These are phyloP conservation scores for Vaccinium myrtillus DNA, from an alignment of 148 eudicot species.

Conservation along the genomic window DNA sequence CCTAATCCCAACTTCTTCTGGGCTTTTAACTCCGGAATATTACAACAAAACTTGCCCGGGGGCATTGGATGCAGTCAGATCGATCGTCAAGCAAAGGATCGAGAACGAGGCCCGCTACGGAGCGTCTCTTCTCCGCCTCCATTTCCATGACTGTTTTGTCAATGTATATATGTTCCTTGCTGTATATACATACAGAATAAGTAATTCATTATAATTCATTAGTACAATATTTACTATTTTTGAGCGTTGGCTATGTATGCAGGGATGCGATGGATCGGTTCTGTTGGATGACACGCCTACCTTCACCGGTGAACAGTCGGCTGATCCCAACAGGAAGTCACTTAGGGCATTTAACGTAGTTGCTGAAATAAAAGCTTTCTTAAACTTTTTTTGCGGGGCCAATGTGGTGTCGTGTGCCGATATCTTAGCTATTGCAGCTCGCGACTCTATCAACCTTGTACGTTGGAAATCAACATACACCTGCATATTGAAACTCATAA, in stretches of 20 bases:
- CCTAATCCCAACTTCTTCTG: neutral
- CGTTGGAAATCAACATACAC: neutral
- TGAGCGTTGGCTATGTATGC: neutral
- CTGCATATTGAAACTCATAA: neutral
- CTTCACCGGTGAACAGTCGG: constrained; percentile 45
- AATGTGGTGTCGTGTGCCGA: constrained; percentile 56
- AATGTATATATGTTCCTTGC: constrained; percentile 28
- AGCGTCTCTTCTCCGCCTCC: constrained; percentile 56
- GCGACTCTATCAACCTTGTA: constrained; percentile 42
- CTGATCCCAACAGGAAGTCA: constrained; percentile 40
- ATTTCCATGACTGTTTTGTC: constrained; percentile 63
- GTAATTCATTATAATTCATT: neutral
- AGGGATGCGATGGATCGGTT: constrained; percentile 60
- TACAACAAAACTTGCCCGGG: constrained; percentile 12
- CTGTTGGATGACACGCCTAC: constrained; percentile 35
- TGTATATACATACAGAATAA: neutral
- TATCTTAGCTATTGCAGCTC: constrained; percentile 52
- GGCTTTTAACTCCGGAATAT: neutral
- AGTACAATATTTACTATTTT: neutral
- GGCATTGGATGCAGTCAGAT: neutral
- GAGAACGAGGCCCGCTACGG: constrained; percentile 44
- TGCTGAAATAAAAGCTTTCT: constrained; percentile 35
- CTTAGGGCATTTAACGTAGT: constrained; percentile 54
- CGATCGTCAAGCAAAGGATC: constrained; percentile 27
- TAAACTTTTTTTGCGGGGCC: constrained; percentile 41